Conservation (phyloP, 495 filamentous ascomycete genomes). For the Chaetomidium leptoderma region DNA sequence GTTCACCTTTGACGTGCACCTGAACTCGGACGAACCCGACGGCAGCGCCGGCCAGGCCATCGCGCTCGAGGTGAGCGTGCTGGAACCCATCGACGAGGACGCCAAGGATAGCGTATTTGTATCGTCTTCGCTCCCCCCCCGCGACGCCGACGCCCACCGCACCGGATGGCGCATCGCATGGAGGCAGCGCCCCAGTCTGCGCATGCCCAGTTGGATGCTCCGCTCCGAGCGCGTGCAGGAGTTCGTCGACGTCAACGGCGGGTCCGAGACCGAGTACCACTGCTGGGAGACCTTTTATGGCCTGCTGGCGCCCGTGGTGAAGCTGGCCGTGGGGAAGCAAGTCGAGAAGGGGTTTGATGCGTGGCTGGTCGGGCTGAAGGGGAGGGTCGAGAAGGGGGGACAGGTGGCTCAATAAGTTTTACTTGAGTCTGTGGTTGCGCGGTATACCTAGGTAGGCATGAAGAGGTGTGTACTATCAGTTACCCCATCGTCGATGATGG, state of each 20-base stretch:
- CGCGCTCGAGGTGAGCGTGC: conserved; percentile 26
- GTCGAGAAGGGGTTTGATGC: conserved; percentile 29
- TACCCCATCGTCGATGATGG: neutral
- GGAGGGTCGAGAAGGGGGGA: conserved; percentile 23
- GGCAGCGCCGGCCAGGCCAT: conserved; percentile 7
- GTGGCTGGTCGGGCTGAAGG: conserved; percentile 35
- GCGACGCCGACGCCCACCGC: neutral
- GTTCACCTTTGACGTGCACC: conserved; percentile 35
- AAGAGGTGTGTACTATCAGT: neutral
- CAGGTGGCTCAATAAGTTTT: too few species aligned
- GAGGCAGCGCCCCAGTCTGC: conserved; percentile 17
- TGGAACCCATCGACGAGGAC: conserved; percentile 29
- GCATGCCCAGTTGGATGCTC: conserved; percentile 28
- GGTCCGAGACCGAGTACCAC: conserved; percentile 22
- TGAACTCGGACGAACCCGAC: conserved; percentile 15
- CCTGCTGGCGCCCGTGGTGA: conserved; percentile 27
- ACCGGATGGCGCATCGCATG: conserved; percentile 35
- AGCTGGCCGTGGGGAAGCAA: conserved; percentile 18
- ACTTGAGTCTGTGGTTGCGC: too few species aligned
- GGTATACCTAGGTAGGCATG: too few species aligned
- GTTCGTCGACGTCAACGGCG: conserved; percentile 27
- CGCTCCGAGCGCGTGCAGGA: conserved; percentile 39
- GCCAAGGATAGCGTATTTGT: neutral
- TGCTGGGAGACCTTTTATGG: conserved; percentile 45
- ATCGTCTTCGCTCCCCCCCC: neutral